These are phyloP conservation scores for Bremia lactucae DNA, from an alignment of 352 stramenopile genomes.

Conservation along the genomic window DNA sequence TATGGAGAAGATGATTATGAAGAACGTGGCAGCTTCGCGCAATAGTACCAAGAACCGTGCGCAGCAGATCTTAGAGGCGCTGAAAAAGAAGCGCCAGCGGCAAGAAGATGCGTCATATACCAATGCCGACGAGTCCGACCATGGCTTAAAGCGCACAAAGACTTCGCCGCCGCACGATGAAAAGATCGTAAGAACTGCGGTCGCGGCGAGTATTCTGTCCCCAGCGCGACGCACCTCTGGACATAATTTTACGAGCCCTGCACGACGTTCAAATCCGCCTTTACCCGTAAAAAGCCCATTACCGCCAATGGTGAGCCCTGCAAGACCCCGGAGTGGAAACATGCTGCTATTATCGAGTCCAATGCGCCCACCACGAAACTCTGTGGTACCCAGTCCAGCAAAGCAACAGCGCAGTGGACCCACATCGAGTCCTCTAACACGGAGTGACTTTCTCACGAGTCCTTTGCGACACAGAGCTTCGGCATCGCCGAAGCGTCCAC, in stretches of 20 bases:
- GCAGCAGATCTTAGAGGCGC: slow-evolving; percentile 58
- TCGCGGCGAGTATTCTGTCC: slow-evolving; percentile 13
- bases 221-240: slow-evolving; percentile 9
- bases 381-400: slow-evolving; percentile 15
- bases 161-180: slow-evolving; percentile 5
- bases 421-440: slow-evolving; percentile 22
- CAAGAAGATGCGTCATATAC: slow-evolving; percentile 14
- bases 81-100: slow-evolving; percentile 53
- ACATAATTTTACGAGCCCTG: slow-evolving; percentile 16
- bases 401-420: slow-evolving; percentile 11
- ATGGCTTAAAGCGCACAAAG: slow-evolving; percentile 18
- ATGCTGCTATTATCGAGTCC: slow-evolving; percentile 24
- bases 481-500: slow-evolving; percentile 25
- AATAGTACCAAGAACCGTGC: slow-evolving; percentile 62
- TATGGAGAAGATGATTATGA: slow-evolving; percentile 84
- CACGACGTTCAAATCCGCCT: slow-evolving; percentile 5
- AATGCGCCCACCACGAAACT: slow-evolving; percentile 11
- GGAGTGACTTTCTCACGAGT: slow-evolving; percentile 27
- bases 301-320: slow-evolving; percentile 16
- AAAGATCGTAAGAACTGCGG: not conserved
- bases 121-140: slow-evolving; percentile 11
- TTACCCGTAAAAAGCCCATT: slow-evolving; percentile 16
- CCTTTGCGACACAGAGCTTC: slow-evolving; percentile 21
- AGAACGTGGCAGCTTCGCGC: slow-evolving; percentile 52
- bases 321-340: slow-evolving; percentile 6